These are phyloP conservation scores for Bryoglossum gracile DNA, from an alignment of 495 filamentous ascomycete genomes.

Conservation along the genomic window DNA sequence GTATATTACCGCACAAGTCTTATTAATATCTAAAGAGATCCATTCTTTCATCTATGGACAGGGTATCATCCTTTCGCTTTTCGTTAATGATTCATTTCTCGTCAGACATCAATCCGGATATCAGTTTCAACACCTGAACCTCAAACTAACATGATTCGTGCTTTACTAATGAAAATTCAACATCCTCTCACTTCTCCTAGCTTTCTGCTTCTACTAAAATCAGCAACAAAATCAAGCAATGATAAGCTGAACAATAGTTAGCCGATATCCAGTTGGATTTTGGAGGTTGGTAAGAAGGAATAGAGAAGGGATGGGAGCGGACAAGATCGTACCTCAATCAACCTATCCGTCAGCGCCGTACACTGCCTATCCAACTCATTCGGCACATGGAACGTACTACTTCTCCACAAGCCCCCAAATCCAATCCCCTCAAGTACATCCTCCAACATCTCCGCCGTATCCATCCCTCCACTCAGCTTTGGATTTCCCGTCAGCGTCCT, in stretches of 20 bases:
- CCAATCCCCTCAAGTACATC: constrained; percentile 48
- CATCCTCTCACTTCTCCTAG: no score
- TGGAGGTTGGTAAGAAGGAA: background rate
- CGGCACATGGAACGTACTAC: constrained; percentile 36
- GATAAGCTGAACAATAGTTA: constrained; percentile 18
- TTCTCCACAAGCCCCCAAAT: constrained; percentile 48
- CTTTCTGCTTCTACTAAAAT: no score
- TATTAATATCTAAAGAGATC: no score
- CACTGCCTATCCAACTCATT: constrained; percentile 44
- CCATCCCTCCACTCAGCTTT: constrained; percentile 34
- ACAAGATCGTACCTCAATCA: constrained; percentile 47
- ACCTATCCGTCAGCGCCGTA: constrained; percentile 46
- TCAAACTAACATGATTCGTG: background rate
- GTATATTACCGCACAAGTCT: no score
- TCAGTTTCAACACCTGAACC: background rate
- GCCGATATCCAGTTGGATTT: no score
- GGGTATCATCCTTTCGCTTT: constrained; percentile 15
- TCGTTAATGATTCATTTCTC: constrained; percentile 8
- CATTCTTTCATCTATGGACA: constrained; percentile 17
- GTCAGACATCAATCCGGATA: constrained; percentile 11
- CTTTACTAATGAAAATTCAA: no score
- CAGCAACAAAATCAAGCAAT: constrained; percentile 22
- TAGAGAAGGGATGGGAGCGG: no score
- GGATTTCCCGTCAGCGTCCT: constrained; percentile 41
- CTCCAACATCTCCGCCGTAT: constrained; percentile 31